Evolutionary conservation across 805 yeast species (phyloP).

Genomic region (Lipomyces lipofer): DNA sequence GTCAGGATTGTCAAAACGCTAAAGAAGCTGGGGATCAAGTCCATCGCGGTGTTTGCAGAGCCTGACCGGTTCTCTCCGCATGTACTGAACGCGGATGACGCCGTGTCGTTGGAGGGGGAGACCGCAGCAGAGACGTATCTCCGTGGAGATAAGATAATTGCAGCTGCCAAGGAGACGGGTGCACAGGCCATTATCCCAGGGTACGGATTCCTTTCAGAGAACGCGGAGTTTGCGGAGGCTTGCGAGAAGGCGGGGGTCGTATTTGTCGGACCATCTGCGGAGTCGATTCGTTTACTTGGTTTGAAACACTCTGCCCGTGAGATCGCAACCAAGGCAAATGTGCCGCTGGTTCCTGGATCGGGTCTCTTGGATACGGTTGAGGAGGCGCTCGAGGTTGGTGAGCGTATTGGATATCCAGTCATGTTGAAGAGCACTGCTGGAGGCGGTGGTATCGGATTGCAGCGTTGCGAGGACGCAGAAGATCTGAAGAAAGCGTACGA

Average conservation of each 20-base stretch:
- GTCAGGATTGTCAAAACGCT: conserved; percentile 89
- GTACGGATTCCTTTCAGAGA: conserved; percentile 93
- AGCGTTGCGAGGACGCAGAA: conserved; percentile 78
- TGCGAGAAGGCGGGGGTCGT: conserved; percentile 79
- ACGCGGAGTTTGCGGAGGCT: conserved; percentile 92
- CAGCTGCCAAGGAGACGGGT: conserved; percentile 78
- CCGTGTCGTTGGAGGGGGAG: conserved; percentile 74
- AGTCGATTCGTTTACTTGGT: conserved; percentile 86
- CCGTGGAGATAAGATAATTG: conserved; percentile 77
- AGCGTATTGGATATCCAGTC: conserved; percentile 73
- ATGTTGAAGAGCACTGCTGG: conserved; percentile 99
- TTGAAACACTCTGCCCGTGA: conserved; percentile 95
- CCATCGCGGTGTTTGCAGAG: conserved; percentile 89
- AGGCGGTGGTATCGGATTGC: conserved; percentile 98
- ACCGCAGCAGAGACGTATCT: conserved; percentile 92
- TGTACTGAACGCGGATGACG: conserved; percentile 76
- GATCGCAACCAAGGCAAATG: conserved; percentile 87
- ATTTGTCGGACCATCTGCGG: conserved; percentile 96
- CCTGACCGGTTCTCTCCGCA: conserved; percentile 88
- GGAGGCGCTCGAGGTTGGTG: conserved; percentile 78
- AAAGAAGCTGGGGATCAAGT: conserved; percentile 70
- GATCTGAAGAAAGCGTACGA: conserved; percentile 84
- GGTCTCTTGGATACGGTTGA: conserved; percentile 69
- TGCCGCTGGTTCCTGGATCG: conserved; percentile 97
- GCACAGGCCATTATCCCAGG: conserved; percentile 98